Base-by-base conservation (phyloP, 192 early-diverging fungal genomes). In the Diversispora eburnea region DNA sequence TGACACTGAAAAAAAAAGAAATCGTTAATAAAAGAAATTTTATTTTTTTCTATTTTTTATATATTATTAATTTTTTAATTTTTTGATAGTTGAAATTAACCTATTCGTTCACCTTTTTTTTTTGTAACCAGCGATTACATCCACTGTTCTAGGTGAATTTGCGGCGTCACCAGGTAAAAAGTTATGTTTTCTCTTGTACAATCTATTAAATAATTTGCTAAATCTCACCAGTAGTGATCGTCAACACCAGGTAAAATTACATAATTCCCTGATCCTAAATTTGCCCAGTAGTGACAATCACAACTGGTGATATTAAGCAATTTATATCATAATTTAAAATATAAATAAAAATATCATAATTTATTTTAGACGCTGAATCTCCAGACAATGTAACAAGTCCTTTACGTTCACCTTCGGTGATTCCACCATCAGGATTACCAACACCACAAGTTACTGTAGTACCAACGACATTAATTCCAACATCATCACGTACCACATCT, bases 401-500 rank as follows among this genome's bases (percentile, higher is more conserved):
- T 9, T 47, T 43, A 41, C 67, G 67, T 25, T 69, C 51, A 4
- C 67, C 67, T n/a, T n/a, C n/a, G n/a, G n/a, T n/a, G n/a, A n/a
- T n/a, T n/a, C n/a, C n/a, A n/a, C n/a, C n/a, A n/a, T n/a, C 17
- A 58, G 57, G 15, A 17, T 10, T 60, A 8, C 22, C 22, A 41
- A 25, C 58, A 33, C 22, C 58, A 20, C 19, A 20, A 4, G 33
- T 20, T 60, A 19, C 58, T 60, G 22, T 20, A 20, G 12, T 20
- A 33, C n/a, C 58, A 33, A 19, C 58, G 4, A 63, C 41, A 54
- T 48, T 48, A 56, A 76, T 52, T 48, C 51, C 39, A 70, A 77
- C 57, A 70, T 49, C 15, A 76, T 78, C 68, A 70, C 61, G n/a
- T 45, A 63, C 33, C 42, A n/a, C 39, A 63, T 42, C 57, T 33